phyloP scores from a whole-genome alignment of 768 basidiomycete genomes.

The Mycena alexandri region DNA sequence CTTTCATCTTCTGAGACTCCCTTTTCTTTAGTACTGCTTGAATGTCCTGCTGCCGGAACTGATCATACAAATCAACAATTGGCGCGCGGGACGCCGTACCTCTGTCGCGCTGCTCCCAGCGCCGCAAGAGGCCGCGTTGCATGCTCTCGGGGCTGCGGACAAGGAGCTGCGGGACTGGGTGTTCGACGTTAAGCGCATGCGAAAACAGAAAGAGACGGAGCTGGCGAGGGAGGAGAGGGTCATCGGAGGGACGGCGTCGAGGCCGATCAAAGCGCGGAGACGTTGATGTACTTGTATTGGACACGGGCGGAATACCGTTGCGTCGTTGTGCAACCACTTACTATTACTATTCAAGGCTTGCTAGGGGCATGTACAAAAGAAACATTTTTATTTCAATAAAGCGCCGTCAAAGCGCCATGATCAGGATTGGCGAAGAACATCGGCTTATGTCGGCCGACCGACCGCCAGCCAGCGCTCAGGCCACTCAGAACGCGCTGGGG shows the following conservation, averaged over 20 bases:
- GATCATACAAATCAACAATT: slow-evolving; percentile 78
- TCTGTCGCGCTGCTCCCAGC: slow-evolving; percentile 61
- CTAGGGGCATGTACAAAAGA: no score
- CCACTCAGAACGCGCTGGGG: no score
- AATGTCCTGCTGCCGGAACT: slow-evolving; percentile 81
- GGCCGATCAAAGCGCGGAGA: slow-evolving; percentile 11
- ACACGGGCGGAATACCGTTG: not conserved
- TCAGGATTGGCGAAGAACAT: no score
- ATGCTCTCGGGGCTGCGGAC: slow-evolving; percentile 60
- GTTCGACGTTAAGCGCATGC: slow-evolving; percentile 66
- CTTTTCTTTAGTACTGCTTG: slow-evolving; percentile 71
- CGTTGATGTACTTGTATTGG: not conserved
- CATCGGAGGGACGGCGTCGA: slow-evolving; percentile 21
- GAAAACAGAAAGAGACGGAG: slow-evolving; percentile 47
- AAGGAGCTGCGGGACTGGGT: slow-evolving; percentile 77
- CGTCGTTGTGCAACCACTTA: not conserved
- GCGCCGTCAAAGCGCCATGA: no score
- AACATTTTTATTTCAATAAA: no score
- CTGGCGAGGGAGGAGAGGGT: slow-evolving; percentile 35
- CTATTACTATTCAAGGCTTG: not conserved
- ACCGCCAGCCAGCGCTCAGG: no score
- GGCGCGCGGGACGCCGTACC: slow-evolving; percentile 73
- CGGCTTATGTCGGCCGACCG: no score
- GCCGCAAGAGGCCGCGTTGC: slow-evolving; percentile 69
- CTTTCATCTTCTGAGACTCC: slow-evolving; percentile 15